Evolutionary conservation across 148 eudicot genomes (phyloP).

Genomic region (Suaeda aralocaspica): DNA sequence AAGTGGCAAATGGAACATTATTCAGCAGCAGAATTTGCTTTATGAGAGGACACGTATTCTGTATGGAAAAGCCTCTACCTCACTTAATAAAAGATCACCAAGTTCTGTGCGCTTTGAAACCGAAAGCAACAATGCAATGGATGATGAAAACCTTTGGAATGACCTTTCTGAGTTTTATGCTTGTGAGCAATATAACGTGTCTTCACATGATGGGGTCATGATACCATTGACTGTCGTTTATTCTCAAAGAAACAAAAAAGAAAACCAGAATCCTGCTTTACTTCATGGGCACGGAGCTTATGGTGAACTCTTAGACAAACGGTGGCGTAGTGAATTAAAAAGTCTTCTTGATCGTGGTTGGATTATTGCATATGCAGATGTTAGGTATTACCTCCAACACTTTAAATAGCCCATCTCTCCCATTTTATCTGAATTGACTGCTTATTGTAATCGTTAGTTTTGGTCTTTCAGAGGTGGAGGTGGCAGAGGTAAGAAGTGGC

Average conservation of each 20-base stretch:
- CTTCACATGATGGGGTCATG: conserved; percentile 63
- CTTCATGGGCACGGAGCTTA: conserved; percentile 96
- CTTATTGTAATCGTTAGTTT: conserved; percentile 18
- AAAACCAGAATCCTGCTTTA: conserved; percentile 61
- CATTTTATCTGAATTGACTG: not conserved
- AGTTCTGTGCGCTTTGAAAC: conserved; percentile 28
- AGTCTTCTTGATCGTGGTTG: conserved; percentile 99
- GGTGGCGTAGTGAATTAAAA: conserved; percentile 89
- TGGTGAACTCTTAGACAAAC: conserved; percentile 87
- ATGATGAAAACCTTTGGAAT: conserved; percentile 58
- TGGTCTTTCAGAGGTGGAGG: conserved; percentile 76
- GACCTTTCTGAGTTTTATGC: conserved; percentile 87
- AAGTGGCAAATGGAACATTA: conserved; percentile 73
- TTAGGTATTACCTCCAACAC: conserved; percentile 31
- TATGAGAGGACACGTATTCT: conserved; percentile 70
- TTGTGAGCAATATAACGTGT: conserved; percentile 64
- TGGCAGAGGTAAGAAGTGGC: conserved; percentile 84
- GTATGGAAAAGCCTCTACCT: conserved; percentile 63
- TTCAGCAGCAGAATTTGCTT: conserved; percentile 91
- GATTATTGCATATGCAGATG: conserved; percentile 96
- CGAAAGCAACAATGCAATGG: conserved; percentile 22
- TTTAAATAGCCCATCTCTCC: not conserved
- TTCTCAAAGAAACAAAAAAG: conserved; percentile 52
- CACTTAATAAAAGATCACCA: conserved; percentile 28
- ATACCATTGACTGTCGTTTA: conserved; percentile 75